Percentiles rank a stretch among this genome's conserved stretches.
These are phyloP conservation scores for Phyllosticta citriasiana DNA, from an alignment of 2,329 filamentous ascomycete genomes.

Conservation along the genomic window DNA sequence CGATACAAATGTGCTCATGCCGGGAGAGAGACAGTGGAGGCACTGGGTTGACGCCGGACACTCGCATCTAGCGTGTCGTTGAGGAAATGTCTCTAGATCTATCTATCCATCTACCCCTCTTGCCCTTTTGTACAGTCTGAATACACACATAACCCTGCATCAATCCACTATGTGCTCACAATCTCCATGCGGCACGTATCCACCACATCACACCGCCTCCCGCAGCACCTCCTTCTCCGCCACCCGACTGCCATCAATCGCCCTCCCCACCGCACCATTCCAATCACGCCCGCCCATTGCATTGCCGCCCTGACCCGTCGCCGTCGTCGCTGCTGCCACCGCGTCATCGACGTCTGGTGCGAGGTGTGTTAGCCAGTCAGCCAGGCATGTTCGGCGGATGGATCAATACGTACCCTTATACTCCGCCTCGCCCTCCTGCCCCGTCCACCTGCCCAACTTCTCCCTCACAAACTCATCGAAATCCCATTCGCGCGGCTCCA, in stretches of 20 bases:
- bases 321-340: slow-evolving; percentile 20
- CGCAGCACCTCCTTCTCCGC: not conserved
- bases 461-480: slow-evolving; percentile 72
- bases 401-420: not conserved
- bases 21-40: too few relatives aligned
- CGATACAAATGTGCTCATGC: too few relatives aligned
- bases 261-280: slow-evolving; percentile 31
- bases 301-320: slow-evolving; percentile 20
- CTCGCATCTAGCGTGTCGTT: too few relatives aligned
- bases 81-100: too few relatives aligned
- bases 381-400: too few relatives aligned
- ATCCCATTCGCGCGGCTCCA: slow-evolving; percentile 79
- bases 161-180: too few relatives aligned
- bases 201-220: not conserved
- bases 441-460: slow-evolving; percentile 56
- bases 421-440: slow-evolving; percentile 15
- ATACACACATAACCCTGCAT: too few relatives aligned
- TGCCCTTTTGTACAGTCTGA: too few relatives aligned
- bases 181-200: too few relatives aligned
- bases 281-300: slow-evolving; percentile 36
- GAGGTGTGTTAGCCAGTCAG: too few relatives aligned
- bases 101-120: too few relatives aligned
- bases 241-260: slow-evolving; percentile 18
- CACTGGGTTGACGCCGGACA: too few relatives aligned
- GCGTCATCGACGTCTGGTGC: slow-evolving; percentile 35